A percentile compares a stretch with the other conserved stretches of the same genome.
Conservation (phyloP, 371 early-diverging fungal genomes). For the Coemansia sp. region DNA sequence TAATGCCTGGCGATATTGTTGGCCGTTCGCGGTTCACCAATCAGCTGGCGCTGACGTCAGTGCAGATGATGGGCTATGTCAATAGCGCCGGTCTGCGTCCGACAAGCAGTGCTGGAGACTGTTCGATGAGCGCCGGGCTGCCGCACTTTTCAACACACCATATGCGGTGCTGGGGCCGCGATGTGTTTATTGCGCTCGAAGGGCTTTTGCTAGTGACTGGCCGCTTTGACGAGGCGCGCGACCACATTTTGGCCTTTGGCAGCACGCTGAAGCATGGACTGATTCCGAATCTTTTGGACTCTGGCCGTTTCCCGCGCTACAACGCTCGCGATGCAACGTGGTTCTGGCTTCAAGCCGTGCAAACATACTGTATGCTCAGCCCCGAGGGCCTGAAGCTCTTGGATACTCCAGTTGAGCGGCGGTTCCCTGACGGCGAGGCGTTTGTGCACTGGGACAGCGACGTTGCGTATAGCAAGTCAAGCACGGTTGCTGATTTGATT, state of each 20-base stretch:
- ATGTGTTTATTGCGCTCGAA: slow-evolving; percentile 88
- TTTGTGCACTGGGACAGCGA: slow-evolving; percentile 69
- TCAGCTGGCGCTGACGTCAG: slow-evolving; percentile 71
- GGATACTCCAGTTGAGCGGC: slow-evolving; percentile 66
- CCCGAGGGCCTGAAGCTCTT: slow-evolving; percentile 81
- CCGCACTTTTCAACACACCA: slow-evolving; percentile 92
- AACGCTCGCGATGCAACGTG: slow-evolving; percentile 96
- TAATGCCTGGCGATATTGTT: slow-evolving; percentile 65
- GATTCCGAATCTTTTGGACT: slow-evolving; percentile 93
- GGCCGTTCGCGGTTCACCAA: slow-evolving; percentile 68
- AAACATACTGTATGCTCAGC: slow-evolving; percentile 72
- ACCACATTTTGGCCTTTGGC: slow-evolving; percentile 88
- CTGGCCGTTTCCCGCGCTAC: slow-evolving; percentile 82
- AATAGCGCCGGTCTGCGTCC: slow-evolving; percentile 82
- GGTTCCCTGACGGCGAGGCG: slow-evolving; percentile 78
- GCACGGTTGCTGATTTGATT: slow-evolving; percentile 81
- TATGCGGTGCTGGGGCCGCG: slow-evolving; percentile 98
- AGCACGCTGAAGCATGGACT: slow-evolving; percentile 86
- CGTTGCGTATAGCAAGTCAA: slow-evolving; percentile 59
- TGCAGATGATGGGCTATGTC: slow-evolving; percentile 79
- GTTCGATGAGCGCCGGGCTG: slow-evolving; percentile 90
- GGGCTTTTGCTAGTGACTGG: slow-evolving; percentile 86
- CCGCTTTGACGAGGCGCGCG: slow-evolving; percentile 73
- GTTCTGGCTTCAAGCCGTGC: slow-evolving; percentile 92
- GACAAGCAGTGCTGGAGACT: slow-evolving; percentile 42